Evolutionary conservation across 352 stramenopile genomes (phyloP).

Genomic region (Pythium pyrilobum): DNA sequence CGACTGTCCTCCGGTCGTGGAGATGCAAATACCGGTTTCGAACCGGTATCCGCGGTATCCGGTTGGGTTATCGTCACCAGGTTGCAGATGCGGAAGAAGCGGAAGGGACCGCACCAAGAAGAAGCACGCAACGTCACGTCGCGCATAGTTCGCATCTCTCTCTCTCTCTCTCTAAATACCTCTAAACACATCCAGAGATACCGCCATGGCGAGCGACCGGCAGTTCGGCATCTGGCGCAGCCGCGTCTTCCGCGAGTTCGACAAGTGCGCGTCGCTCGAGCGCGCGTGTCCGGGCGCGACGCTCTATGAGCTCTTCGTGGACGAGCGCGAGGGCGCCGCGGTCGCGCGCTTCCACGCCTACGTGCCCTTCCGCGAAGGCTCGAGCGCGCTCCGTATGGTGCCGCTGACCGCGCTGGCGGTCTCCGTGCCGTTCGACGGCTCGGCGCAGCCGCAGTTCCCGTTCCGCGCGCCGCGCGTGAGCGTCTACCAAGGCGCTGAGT

Average conservation of each 20-base stretch:
- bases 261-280: slow-evolving; percentile 42
- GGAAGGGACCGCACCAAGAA: too few relatives aligned
- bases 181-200: not conserved
- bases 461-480: slow-evolving; percentile 50
- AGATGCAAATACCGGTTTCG: not conserved
- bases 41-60: not conserved
- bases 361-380: slow-evolving; percentile 68
- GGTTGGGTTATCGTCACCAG: not conserved
- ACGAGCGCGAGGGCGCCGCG: slow-evolving; percentile 40
- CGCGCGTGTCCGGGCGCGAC: slow-evolving; percentile 36
- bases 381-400: slow-evolving; percentile 55
- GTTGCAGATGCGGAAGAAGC: slow-evolving; percentile 9
- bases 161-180: not conserved
- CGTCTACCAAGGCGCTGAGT: slow-evolving; percentile 40
- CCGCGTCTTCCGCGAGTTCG: slow-evolving; percentile 62
- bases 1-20: too few relatives aligned
- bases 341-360: slow-evolving; percentile 67
- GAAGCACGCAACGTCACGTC: slow-evolving; percentile 3
- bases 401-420: slow-evolving; percentile 53
- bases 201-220: slow-evolving; percentile 16
- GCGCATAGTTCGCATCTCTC: not conserved
- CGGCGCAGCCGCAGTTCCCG: slow-evolving; percentile 31
- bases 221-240: slow-evolving; percentile 72
- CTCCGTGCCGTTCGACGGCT: slow-evolving; percentile 46
- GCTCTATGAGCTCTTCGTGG: slow-evolving; percentile 39